Percentiles rank a stretch among this genome's conserved stretches.
phyloP scores from a whole-genome alignment of 768 basidiomycete genomes.

The Leccinum sublutescens region DNA sequence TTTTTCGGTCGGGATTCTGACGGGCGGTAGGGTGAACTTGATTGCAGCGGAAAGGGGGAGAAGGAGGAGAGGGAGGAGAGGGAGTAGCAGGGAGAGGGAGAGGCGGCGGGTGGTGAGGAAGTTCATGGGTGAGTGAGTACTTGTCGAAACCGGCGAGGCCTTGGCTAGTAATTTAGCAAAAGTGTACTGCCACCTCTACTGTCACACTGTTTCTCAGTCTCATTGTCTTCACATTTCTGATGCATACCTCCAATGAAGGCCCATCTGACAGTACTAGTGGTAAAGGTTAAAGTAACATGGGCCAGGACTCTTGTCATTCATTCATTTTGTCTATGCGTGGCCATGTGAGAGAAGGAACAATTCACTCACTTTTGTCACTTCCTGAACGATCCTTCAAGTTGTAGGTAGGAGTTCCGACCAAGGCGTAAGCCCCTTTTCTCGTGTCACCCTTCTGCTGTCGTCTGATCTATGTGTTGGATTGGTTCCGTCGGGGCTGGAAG shows the following conservation, averaged over 20 bases:
- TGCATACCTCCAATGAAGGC: no score
- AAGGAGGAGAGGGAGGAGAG: conserved; percentile 8
- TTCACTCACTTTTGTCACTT: conserved; percentile 18
- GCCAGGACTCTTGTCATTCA: no score
- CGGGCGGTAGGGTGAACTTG: conserved; percentile 79
- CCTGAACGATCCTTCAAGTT: background rate
- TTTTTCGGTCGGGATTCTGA: conserved; percentile 70
- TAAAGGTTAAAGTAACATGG: no score
- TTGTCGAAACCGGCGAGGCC: background rate
- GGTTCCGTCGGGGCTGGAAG: conserved; percentile 63
- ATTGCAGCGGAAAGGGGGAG: conserved; percentile 52
- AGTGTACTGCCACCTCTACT: background rate
- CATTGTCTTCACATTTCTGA: no score
- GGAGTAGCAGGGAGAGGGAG: background rate
- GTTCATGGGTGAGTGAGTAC: conserved; percentile 4
- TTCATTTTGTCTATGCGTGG: no score
- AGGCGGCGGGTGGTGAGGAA: background rate
- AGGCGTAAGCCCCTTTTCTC: conserved; percentile 1
- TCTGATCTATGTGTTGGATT: background rate
- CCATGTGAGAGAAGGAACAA: no score
- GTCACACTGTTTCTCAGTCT: no score
- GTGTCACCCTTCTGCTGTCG: background rate
- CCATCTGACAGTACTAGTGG: no score
- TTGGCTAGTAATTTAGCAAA: background rate
- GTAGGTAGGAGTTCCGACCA: conserved; percentile 11